Evolutionary conservation across 1,284 basidiomycete species (phyloP), one percentile per base, ranked within the genome.

Genomic region (Neonothopanus nambi): DNA sequence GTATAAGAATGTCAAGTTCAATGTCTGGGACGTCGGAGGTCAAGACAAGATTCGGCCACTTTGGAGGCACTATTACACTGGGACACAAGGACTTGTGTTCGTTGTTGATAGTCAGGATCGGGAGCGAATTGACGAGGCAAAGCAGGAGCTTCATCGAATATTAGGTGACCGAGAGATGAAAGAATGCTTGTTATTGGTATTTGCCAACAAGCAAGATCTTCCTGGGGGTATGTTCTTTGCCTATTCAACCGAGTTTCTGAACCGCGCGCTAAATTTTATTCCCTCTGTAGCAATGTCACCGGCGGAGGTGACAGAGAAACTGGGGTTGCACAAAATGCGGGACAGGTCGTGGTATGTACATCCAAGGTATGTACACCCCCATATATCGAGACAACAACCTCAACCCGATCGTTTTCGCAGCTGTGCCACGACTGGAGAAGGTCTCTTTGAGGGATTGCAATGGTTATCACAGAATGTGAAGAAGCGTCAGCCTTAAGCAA

Each of bases 1-100:
- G 61, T 99, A 99, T 79, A 98, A 98, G 83, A 99, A 99, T 66
- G 95, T 99, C 68, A 97, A 96, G 69, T 99, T 99, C 81, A 99
- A 97, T 65, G 97, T 99, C 21, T 99, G 97, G 97, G 97, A 99
- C 71, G 97, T 99, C 55, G 97, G 97, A 70, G 97, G 95, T 36
- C 95, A 98, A 75, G 95, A 98, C 78, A 98, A 98, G 82, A 98
- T 98, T 66, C 82, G 97, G 59, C 97, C 97, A 44, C 79, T 99
- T 51, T 99, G 96, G 96, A 82, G 97, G 73, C 96, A 98, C 74
- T 98, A 98, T 81, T 84, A 87, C 82, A 98, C 97, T 61, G 98
- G 97, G 73, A 99, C 97, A 23, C 97, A 99, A 76, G 97, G 96
- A 64, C 93, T 99, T 71, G 97, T 99, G 62, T 99, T 98, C 73